Evolutionary conservation across 75 land plant genomes (phyloP).

Genomic region (Azolla pinnata): DNA sequence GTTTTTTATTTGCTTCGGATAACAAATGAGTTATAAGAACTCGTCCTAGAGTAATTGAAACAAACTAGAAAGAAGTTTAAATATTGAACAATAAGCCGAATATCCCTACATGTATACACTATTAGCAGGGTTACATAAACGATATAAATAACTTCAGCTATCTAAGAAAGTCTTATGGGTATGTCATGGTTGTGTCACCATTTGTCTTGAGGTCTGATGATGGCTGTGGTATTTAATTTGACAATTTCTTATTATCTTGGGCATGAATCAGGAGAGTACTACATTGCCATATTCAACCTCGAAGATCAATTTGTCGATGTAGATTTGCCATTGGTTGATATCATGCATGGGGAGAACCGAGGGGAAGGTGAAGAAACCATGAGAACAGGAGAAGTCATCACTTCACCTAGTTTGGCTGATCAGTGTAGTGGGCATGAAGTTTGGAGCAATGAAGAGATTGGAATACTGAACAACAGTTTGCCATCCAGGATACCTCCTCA

Average conservation of each 20-base stretch:
- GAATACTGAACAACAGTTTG: conserved; percentile 14
- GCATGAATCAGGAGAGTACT: conserved; percentile 42
- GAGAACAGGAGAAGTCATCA: conserved; percentile 12
- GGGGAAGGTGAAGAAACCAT: not conserved
- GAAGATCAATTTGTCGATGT: conserved; percentile 20
- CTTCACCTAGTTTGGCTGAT: not conserved
- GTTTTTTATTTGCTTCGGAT: too few species aligned
- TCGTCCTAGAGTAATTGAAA: too few species aligned
- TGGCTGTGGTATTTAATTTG: not conserved
- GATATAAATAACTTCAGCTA: too few species aligned
- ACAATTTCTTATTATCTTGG: not conserved
- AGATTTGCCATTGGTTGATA: conserved; percentile 28
- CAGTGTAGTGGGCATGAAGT: conserved; percentile 28
- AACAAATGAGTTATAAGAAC: not conserved
- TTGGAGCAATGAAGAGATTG: conserved; percentile 47
- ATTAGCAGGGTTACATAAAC: not conserved
- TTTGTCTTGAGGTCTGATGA: too few species aligned
- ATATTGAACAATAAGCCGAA: too few species aligned
- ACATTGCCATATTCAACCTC: conserved; percentile 70
- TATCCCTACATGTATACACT: too few species aligned
- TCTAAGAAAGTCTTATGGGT: too few species aligned
- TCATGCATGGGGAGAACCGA: conserved; percentile 7
- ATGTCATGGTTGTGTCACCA: too few species aligned
- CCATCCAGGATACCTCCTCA: conserved; percentile 32
- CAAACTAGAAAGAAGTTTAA: too few species aligned